Percentiles rank a stretch among this genome's conserved stretches.
These are phyloP conservation scores for Symbiodinium pilosum DNA, from an alignment of 73 alveolate genomes.

Conservation along the genomic window DNA sequence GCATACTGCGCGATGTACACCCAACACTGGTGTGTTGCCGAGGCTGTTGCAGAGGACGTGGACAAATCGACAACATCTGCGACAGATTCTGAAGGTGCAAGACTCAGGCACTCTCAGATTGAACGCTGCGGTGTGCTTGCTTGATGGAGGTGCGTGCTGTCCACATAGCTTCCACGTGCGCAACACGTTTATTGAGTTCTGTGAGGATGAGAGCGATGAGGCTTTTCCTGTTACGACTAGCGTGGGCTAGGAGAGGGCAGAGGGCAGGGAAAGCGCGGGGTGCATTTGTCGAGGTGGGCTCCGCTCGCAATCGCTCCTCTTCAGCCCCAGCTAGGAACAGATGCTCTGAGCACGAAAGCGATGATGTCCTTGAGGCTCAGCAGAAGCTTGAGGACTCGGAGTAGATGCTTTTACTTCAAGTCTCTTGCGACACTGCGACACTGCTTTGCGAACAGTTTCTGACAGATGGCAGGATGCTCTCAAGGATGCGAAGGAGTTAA, in stretches of 20 bases:
- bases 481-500: background rate
- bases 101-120: background rate
- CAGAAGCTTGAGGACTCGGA: background rate
- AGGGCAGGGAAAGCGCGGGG: background rate
- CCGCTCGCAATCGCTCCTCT: background rate
- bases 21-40: background rate
- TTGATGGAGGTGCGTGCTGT: background rate
- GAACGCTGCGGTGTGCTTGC: too few relatives aligned
- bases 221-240: background rate
- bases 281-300: background rate
- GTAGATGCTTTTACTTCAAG: too few relatives aligned
- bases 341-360: background rate
- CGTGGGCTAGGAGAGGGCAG: too few relatives aligned
- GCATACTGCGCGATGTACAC: too few relatives aligned
- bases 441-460: background rate
- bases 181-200: background rate
- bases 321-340: background rate
- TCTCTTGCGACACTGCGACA: too few relatives aligned
- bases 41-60: background rate
- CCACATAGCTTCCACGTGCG: background rate
- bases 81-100: background rate
- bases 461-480: background rate
- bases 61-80: background rate
- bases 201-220: background rate
- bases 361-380: background rate